These are phyloP conservation scores for Saturnispora bothae DNA, from an alignment of 805 yeast genomes.

Conservation along the genomic window DNA sequence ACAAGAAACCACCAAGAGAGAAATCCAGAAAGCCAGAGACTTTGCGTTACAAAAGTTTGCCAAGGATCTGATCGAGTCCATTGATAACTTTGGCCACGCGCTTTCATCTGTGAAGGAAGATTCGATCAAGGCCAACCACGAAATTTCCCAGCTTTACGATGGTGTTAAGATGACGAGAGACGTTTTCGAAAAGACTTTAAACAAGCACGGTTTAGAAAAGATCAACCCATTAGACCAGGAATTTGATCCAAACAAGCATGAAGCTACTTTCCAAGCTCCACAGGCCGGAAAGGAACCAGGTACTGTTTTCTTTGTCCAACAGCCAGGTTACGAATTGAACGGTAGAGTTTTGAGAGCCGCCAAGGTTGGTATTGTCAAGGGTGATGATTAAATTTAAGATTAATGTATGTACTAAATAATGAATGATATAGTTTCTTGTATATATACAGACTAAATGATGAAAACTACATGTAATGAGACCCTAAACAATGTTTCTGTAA, in stretches of 20 bases:
- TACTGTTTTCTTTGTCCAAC: constrained; percentile 87
- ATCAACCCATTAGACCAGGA: constrained; percentile 75
- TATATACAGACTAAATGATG: constrained; percentile 2
- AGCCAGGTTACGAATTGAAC: constrained; percentile 76
- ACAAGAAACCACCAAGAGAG: constrained; percentile 83
- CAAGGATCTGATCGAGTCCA: constrained; percentile 76
- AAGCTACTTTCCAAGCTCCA: constrained; percentile 82
- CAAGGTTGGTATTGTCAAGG: constrained; percentile 87
- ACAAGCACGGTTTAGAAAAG: constrained; percentile 69
- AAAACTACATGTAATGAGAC: background rate
- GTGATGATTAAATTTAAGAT: constrained; percentile 23
- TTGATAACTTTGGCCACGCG: constrained; percentile 86
- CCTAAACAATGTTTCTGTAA: constrained; percentile 20
- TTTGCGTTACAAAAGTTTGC: constrained; percentile 90
- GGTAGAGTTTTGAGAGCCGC: constrained; percentile 90
- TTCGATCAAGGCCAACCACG: constrained; percentile 45
- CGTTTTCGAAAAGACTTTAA: constrained; percentile 74
- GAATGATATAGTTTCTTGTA: constrained; percentile 1
- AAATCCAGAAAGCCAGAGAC: constrained; percentile 76
- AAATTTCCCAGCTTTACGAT: constrained; percentile 65
- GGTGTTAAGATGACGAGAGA: constrained; percentile 88
- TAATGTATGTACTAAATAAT: constrained; percentile 3
- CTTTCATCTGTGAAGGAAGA: constrained; percentile 60
- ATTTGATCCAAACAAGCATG: constrained; percentile 88
- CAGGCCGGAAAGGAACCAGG: constrained; percentile 87